A percentile compares a stretch with the other conserved stretches of the same genome.
Conservation (phyloP, 495 filamentous ascomycete genomes). For the Aspergillus taichungensis region DNA sequence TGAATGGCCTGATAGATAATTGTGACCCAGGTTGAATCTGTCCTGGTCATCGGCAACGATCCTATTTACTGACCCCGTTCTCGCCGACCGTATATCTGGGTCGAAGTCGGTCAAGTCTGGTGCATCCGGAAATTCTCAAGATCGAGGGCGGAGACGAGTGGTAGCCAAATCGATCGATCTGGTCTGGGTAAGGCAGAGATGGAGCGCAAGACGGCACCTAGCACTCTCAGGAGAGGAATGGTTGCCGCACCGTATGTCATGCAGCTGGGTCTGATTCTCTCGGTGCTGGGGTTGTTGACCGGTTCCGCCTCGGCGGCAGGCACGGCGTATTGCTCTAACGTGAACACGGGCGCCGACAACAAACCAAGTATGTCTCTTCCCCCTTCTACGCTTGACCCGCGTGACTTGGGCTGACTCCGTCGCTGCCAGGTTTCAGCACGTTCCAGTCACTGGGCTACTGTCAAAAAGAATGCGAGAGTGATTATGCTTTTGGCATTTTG, state of each 20-base stretch:
- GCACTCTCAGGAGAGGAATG: background rate
- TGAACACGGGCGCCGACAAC: conserved; percentile 34
- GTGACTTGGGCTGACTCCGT: conserved; percentile 6
- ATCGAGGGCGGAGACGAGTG: too few species aligned
- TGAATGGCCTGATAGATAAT: background rate
- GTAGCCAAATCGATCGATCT: background rate
- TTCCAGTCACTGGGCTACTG: conserved; percentile 65
- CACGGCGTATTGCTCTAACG: conserved; percentile 33
- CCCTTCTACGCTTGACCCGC: background rate
- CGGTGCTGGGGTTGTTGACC: conserved; percentile 17
- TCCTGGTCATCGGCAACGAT: too few species aligned
- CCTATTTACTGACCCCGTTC: background rate
- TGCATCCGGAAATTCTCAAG: too few species aligned
- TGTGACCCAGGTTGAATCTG: too few species aligned
- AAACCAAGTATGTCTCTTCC: conserved; percentile 17
- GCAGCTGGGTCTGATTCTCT: conserved; percentile 10
- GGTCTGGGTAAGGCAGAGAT: background rate
- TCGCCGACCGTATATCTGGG: background rate
- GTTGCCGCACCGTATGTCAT: conserved; percentile 4
- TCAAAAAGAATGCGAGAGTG: conserved; percentile 37
- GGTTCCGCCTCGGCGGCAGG: conserved; percentile 12
- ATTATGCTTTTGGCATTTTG: conserved; percentile 61
- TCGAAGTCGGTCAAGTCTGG: too few species aligned
- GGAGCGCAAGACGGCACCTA: background rate
- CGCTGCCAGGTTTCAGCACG: conserved; percentile 35